These are phyloP conservation scores for Claviceps sp. DNA, from an alignment of 2,329 filamentous ascomycete genomes.

Conservation along the genomic window DNA sequence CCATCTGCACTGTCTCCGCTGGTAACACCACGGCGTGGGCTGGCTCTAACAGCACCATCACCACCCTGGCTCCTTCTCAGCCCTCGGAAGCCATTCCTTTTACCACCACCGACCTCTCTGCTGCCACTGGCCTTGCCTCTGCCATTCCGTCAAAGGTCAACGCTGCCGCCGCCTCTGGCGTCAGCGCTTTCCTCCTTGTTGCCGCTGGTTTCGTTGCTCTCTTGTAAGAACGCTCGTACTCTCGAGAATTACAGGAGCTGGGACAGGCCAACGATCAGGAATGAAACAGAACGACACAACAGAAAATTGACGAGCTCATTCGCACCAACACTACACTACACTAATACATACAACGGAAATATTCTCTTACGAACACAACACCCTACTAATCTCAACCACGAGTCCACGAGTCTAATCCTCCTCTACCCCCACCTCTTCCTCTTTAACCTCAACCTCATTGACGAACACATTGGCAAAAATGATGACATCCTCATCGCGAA, in stretches of 20 bases:
- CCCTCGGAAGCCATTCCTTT: conserved; percentile 5
- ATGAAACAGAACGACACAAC: neutral
- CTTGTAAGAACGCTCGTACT: conserved; percentile 14
- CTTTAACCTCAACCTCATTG: neutral
- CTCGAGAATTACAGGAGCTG: neutral
- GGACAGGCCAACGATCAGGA: neutral
- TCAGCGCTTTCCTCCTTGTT: conserved; percentile 23
- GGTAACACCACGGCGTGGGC: conserved; percentile 17
- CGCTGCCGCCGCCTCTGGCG: conserved; percentile 18
- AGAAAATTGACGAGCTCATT: neutral
- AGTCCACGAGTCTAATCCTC: conserved; percentile 17
- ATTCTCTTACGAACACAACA: conserved; percentile 4
- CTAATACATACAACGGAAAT: conserved; percentile 3
- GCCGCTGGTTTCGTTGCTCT: conserved; percentile 23
- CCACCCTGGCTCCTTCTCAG: conserved; percentile 13
- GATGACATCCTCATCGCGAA: neutral
- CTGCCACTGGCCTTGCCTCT: conserved; percentile 7
- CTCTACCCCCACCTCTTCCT: neutral
- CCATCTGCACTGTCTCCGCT: conserved; percentile 1
- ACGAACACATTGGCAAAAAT: neutral
- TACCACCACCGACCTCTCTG: conserved; percentile 6
- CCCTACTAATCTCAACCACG: conserved; percentile 16
- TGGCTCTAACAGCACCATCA: conserved; percentile 20
- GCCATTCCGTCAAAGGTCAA: conserved; percentile 13
- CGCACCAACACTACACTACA: conserved; percentile 2